Conservation (phyloP, 2,329 filamentous ascomycete genomes). For the Rachicladosporium sp. region DNA sequence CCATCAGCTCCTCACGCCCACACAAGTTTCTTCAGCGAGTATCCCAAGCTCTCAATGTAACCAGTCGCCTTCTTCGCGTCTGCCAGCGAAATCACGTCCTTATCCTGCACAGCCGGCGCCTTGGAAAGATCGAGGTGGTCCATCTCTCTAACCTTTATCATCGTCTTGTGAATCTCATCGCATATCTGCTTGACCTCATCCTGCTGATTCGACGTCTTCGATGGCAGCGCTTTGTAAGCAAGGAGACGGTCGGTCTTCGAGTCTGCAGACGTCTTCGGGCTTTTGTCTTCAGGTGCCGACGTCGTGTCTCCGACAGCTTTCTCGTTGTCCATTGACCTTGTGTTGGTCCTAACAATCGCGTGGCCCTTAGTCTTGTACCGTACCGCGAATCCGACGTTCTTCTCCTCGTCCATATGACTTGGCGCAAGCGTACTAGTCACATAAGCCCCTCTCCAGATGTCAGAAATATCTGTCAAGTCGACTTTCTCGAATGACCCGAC, state of each 20-base stretch:
- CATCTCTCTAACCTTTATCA: conserved; percentile 25
- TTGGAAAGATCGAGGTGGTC: conserved; percentile 14
- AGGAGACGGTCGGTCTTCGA: conserved; percentile 27
- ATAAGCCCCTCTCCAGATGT: conserved; percentile 71
- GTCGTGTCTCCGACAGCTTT: conserved; percentile 34
- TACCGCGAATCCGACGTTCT: conserved; percentile 75
- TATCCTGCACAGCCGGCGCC: conserved; percentile 35
- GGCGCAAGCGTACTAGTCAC: conserved; percentile 77
- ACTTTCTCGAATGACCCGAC: conserved; percentile 84
- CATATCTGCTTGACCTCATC: conserved; percentile 55
- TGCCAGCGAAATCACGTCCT: conserved; percentile 67
- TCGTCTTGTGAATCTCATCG: conserved; percentile 57
- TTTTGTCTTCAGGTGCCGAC: conserved; percentile 14
- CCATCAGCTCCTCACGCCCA: conserved; percentile 45
- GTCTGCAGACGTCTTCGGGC: conserved; percentile 11
- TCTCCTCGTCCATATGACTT: conserved; percentile 61
- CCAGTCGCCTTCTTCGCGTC: conserved; percentile 83
- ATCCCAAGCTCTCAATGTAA: conserved; percentile 72
- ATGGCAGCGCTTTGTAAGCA: conserved; percentile 45
- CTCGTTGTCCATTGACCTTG: conserved; percentile 55
- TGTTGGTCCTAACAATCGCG: conserved; percentile 71
- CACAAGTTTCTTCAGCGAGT: conserved; percentile 86
- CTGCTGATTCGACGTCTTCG: conserved; percentile 36
- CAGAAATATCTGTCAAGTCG: conserved; percentile 58
- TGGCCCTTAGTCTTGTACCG: conserved; percentile 60